Percentiles rank a stretch among this genome's conserved stretches.
phyloP scores from a whole-genome alignment of 768 basidiomycete genomes.

The Amanita molliuscula region DNA sequence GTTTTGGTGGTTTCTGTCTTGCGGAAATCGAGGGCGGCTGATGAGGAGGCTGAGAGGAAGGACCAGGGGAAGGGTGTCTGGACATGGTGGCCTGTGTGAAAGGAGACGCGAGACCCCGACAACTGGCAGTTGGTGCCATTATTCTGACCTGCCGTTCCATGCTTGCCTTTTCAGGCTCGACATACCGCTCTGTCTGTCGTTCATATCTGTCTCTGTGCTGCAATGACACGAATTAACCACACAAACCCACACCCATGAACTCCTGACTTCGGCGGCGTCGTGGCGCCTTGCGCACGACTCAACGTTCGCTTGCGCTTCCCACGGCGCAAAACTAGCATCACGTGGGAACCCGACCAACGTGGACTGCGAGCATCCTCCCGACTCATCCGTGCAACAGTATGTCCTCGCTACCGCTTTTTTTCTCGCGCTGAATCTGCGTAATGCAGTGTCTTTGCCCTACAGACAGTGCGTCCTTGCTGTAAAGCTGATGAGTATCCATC shows the following conservation, averaged over 20 bases:
- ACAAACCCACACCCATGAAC: background rate
- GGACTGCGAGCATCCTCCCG: constrained; percentile 1
- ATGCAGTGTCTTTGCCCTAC: constrained; percentile 47
- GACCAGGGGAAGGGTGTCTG: constrained; percentile 45
- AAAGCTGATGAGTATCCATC: constrained; percentile 3
- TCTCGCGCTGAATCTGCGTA: constrained; percentile 5
- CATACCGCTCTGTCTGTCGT: background rate
- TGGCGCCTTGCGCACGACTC: background rate
- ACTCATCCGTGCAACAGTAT: constrained; percentile 4
- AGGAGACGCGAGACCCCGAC: constrained; percentile 22
- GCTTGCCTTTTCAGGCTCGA: constrained; percentile 25
- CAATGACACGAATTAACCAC: background rate
- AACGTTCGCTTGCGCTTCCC: constrained; percentile 2
- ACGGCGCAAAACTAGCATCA: constrained; percentile 1
- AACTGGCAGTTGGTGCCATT: constrained; percentile 24
- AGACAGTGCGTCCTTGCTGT: constrained; percentile 44
- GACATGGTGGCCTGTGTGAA: constrained; percentile 53
- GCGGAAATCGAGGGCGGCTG: constrained; percentile 18
- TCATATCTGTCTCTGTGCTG: background rate
- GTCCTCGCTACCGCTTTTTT: background rate
- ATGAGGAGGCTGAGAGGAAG: constrained; percentile 23
- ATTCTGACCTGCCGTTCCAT: constrained; percentile 19
- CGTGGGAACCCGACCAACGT: constrained; percentile 4
- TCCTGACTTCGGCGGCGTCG: background rate
- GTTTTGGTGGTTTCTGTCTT: constrained; percentile 42